Conservation (phyloP, 106 monocot genomes). For the Dioscorea zingiberensis region DNA sequence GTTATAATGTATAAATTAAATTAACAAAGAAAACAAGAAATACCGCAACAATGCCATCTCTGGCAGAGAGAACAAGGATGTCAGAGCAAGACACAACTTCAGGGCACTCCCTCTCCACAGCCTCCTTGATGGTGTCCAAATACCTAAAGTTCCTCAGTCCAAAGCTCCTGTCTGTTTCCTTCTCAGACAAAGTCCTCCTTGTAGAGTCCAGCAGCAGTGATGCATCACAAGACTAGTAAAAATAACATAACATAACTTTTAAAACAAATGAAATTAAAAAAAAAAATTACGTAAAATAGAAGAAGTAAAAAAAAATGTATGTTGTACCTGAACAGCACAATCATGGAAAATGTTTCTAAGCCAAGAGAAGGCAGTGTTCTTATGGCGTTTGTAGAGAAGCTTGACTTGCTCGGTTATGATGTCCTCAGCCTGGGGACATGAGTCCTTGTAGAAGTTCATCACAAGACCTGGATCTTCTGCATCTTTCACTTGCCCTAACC, state of each 20-base stretch:
- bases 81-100: conserved; percentile 74
- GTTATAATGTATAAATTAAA: neutral
- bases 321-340: conserved; percentile 65
- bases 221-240: conserved; percentile 81
- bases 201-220: conserved; percentile 75
- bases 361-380: conserved; percentile 95
- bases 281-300: too few relatives aligned
- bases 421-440: conserved; percentile 81
- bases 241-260: too few relatives aligned
- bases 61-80: conserved; percentile 65
- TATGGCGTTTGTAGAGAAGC: conserved; percentile 82
- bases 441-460: conserved; percentile 84
- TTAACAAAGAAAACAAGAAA: neutral
- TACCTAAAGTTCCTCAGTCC: conserved; percentile 86
- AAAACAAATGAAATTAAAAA: too few relatives aligned
- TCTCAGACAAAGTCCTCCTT: conserved; percentile 65
- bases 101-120: conserved; percentile 88
- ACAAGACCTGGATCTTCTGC: conserved; percentile 31
- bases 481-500: neutral
- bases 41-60: conserved; percentile 68
- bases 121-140: conserved; percentile 71
- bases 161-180: conserved; percentile 81
- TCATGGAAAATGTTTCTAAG: conserved; percentile 88
- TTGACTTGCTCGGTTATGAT: conserved; percentile 75
- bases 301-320: neutral